phyloP scores from a whole-genome alignment of 1,284 basidiomycete genomes.

The Pseudozyma sp. region DNA sequence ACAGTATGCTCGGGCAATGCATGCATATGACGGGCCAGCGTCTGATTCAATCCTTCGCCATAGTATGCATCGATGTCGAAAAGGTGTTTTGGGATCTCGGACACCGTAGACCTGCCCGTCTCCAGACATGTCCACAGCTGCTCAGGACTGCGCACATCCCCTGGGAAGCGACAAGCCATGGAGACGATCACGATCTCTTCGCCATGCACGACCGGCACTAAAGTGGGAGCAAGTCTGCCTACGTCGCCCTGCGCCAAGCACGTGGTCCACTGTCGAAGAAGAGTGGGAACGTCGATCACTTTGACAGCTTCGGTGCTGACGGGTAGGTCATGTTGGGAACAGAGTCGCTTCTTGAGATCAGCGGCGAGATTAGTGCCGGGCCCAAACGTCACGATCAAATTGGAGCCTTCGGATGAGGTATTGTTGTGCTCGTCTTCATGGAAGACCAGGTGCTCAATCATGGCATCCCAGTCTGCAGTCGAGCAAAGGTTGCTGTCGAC shows the following conservation, averaged over 20 bases:
- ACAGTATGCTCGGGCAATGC: conserved; percentile 34
- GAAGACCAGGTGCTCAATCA: conserved; percentile 21
- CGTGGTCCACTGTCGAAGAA: conserved; percentile 6
- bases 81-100: conserved; percentile 43
- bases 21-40: conserved; percentile 46
- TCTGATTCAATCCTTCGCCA: conserved; percentile 42
- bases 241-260: neutral
- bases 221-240: neutral
- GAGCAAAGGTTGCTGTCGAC: conserved; percentile 32
- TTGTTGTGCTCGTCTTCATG: conserved; percentile 5
- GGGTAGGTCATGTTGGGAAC: neutral
- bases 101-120: conserved; percentile 34
- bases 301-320: neutral
- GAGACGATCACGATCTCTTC: conserved; percentile 49
- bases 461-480: conserved; percentile 34
- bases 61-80: conserved; percentile 51
- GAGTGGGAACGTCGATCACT: conserved; percentile 16
- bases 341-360: conserved; percentile 19
- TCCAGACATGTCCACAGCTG: conserved; percentile 48
- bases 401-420: no score
- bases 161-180: conserved; percentile 53
- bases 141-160: conserved; percentile 45
- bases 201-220: conserved; percentile 19
- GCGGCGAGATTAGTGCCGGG: conserved; percentile 29
- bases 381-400: conserved; percentile 24